These are phyloP conservation scores for Dioscorea cayenensis DNA, from an alignment of 116 monocot genomes.

Conservation along the genomic window DNA sequence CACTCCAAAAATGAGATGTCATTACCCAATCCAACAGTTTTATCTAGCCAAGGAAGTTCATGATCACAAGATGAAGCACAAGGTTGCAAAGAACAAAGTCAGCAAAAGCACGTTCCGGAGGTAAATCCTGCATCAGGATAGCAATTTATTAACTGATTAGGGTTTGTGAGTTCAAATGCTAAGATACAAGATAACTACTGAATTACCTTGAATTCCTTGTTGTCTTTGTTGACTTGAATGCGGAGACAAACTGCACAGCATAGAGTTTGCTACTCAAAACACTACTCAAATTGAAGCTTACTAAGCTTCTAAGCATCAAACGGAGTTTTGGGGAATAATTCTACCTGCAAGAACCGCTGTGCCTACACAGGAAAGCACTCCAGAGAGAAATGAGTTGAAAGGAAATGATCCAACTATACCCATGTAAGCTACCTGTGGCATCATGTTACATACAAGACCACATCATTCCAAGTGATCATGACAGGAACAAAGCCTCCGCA, in stretches of 20 bases:
- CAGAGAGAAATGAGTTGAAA: conserved; percentile 98
- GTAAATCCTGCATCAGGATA: conserved; percentile 53
- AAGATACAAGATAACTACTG: neutral
- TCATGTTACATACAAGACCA: neutral
- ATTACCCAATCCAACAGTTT: no score
- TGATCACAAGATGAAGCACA: conserved; percentile 96
- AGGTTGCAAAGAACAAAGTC: conserved; percentile 97
- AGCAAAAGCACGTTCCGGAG: conserved; percentile 93
- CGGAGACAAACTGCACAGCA: conserved; percentile 89
- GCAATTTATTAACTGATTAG: neutral
- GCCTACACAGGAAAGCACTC: conserved; percentile 87
- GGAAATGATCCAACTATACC: conserved; percentile 96
- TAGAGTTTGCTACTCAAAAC: neutral
- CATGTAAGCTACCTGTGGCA: conserved; percentile 83
- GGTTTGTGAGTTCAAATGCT: neutral
- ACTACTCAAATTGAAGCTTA: neutral
- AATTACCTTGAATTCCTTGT: conserved; percentile 97
- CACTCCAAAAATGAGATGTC: no score
- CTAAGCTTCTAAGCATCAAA: neutral
- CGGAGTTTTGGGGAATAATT: neutral
- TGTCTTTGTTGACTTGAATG: conserved; percentile 99
- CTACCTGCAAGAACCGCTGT: conserved; percentile 91
- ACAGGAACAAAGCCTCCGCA: no score
- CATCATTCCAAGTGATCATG: neutral
- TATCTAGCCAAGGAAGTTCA: conserved; percentile 93